phyloP scores from a whole-genome alignment of 805 yeast genomes.

The Saturnispora besseyi region DNA sequence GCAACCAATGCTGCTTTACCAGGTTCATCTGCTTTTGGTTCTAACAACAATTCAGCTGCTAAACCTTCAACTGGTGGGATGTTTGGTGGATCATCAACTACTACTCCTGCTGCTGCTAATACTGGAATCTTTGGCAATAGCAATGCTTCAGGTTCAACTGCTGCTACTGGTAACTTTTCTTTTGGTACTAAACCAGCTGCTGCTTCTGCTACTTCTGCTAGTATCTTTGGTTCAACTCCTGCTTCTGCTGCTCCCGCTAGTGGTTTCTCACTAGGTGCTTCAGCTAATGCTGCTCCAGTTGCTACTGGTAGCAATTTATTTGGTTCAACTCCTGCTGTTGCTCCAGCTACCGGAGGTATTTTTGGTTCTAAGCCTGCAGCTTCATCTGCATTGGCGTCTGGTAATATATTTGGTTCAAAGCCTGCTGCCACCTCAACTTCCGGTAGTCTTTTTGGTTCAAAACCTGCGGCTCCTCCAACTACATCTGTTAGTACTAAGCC shows the following conservation, averaged over 20 bases:
- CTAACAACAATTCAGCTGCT: not conserved
- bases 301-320: not conserved
- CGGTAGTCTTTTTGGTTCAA: not conserved
- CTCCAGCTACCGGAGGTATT: not conserved
- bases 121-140: not conserved
- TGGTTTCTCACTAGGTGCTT: slow-evolving; percentile 15
- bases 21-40: not conserved
- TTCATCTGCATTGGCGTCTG: not conserved
- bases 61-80: not conserved
- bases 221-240: slow-evolving; percentile 1
- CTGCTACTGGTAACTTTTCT: slow-evolving; percentile 8
- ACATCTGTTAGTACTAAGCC: not conserved
- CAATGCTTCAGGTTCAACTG: not conserved
- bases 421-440: slow-evolving; percentile 6
- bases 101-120: not conserved
- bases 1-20: not conserved
- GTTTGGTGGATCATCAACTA: slow-evolving; percentile 1
- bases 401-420: slow-evolving; percentile 1
- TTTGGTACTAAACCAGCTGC: slow-evolving; percentile 1
- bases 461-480: not conserved
- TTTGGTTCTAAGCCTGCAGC: slow-evolving; percentile 6
- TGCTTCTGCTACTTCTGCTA: not conserved
- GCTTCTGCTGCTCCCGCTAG: slow-evolving; percentile 13
- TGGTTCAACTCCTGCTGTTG: no score
- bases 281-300: slow-evolving; percentile 7